A percentile compares a stretch with the other conserved stretches of the same genome.
These are phyloP conservation scores for Raffaelea albimanens DNA, from an alignment of 2,329 filamentous ascomycete species.

Conservation along the genomic window DNA sequence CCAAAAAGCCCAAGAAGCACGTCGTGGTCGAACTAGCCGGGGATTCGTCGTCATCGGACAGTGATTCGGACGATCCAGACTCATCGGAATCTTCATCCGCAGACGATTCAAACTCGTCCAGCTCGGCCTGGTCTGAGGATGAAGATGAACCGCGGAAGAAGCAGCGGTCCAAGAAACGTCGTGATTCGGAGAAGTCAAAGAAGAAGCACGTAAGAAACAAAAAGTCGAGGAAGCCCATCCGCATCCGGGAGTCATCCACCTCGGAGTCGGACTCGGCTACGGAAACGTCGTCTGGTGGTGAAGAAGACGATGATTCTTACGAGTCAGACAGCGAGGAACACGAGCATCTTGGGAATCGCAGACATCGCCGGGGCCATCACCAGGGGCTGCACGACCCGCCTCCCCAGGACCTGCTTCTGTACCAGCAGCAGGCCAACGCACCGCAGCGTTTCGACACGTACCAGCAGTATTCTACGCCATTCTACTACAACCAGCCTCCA, in stretches of 20 bases:
- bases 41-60: slow-evolving; percentile 2
- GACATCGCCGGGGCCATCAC: background rate
- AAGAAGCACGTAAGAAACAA: slow-evolving; percentile 17
- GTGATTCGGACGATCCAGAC: slow-evolving; percentile 10
- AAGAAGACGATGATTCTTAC: background rate
- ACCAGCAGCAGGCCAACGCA: too few relatives aligned
- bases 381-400: background rate
- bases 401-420: too few relatives aligned
- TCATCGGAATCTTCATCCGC: slow-evolving; percentile 14
- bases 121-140: slow-evolving; percentile 14
- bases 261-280: slow-evolving; percentile 13
- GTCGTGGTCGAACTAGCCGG: slow-evolving; percentile 10
- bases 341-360: background rate
- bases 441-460: too few relatives aligned
- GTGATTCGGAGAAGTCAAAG: slow-evolving; percentile 19
- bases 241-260: slow-evolving; percentile 10
- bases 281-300: background rate
- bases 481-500: too few relatives aligned
- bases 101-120: slow-evolving; percentile 17
- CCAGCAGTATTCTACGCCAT: too few relatives aligned
- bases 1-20: slow-evolving; percentile 14
- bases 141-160: slow-evolving; percentile 19
- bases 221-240: slow-evolving; percentile 16
- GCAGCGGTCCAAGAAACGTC: slow-evolving; percentile 19
- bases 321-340: slow-evolving; percentile 1